Evolutionary conservation across 768 basidiomycete species (phyloP), one percentile per base, ranked within the genome.

Genomic region (Termitomyces sp.): DNA sequence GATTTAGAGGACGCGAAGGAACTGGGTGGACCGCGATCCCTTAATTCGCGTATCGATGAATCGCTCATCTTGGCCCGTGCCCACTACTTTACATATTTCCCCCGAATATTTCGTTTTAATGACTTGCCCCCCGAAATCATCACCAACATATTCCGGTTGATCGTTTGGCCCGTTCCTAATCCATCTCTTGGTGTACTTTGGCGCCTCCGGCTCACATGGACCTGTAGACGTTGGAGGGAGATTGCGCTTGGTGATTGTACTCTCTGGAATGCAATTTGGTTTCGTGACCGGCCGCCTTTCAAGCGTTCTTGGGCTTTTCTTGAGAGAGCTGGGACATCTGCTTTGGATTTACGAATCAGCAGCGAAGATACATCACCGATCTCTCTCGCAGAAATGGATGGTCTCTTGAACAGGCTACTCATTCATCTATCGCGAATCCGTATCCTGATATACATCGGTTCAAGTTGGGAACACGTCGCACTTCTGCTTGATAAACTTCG

Each of bases 91-190:
- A 54, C 69, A 10, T 63, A 62, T 12, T 75, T 77, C 52, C 64
- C 62, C 43, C 70, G 74, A 26, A 71, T 74, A 36, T 88, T 88
- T 69, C 80, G 80, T 47, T 72, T 89, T 61, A 82, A 81, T 70
- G 77, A 84, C 36, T 77, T 90, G 4, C 89, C 89, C 2, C 68
- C 75, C 33, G 89, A 91, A 68, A 83, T 91, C 57, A 72, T 90
- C 60, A 72, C 70, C 71, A 79, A 82, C 59, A 86, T 91, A 63
- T 82, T 91, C 64, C 86, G 82, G 59, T 74, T 74, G 64, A 78
- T 83, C 40, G 77, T 76, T 43, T 88, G 84, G 86, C 78, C 81
- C n/a, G 66, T 75, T 23, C 61, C 64, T 46, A 64, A 74, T 46
- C 74, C 78, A 16, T 57, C 62, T 5, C 62, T 67, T 26, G 75